Evolutionary conservation across 495 filamentous ascomycete species (phyloP).

Genomic region (Articulospora tetracladia): DNA sequence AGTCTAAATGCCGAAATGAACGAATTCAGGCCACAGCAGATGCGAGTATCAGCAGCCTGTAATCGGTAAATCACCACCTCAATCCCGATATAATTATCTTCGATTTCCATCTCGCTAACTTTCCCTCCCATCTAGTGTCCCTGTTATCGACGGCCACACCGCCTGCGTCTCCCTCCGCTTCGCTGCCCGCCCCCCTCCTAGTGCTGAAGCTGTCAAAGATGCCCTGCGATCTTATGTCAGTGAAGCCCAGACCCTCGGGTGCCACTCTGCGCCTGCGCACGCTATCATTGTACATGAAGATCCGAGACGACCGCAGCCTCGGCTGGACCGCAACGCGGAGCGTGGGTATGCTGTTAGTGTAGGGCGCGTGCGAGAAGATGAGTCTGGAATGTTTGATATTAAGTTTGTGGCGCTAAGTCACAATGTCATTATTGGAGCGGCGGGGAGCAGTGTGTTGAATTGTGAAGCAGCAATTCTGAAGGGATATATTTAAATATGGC

Average conservation of each 20-base stretch:
- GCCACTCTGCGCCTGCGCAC: conserved; percentile 68
- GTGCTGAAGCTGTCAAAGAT: conserved; percentile 61
- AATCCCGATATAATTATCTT: no score
- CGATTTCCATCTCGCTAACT: no score
- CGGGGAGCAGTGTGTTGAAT: conserved; percentile 91
- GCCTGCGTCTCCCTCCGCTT: conserved; percentile 79
- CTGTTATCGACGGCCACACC: conserved; percentile 81
- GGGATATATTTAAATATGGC: conserved; percentile 63
- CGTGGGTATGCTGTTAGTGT: conserved; percentile 80
- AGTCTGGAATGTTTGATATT: conserved; percentile 75
- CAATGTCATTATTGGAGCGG: conserved; percentile 92
- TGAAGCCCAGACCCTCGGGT: conserved; percentile 69
- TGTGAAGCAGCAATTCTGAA: conserved; percentile 90
- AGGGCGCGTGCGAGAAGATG: conserved; percentile 69
- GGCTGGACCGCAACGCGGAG: conserved; percentile 71
- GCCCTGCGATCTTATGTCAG: conserved; percentile 70
- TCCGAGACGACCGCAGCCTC: conserved; percentile 77
- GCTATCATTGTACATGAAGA: conserved; percentile 78
- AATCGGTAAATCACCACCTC: no score
- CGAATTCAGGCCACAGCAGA: conserved; percentile 60
- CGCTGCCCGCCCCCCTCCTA: conserved; percentile 37
- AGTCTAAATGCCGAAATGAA: conserved; percentile 58
- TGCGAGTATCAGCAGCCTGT: conserved; percentile 74
- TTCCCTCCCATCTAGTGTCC: no score
- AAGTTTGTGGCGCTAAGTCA: conserved; percentile 81